These are phyloP conservation scores for Trichoderma sp. DNA, from an alignment of 2,329 filamentous ascomycete species.

Conservation along the genomic window DNA sequence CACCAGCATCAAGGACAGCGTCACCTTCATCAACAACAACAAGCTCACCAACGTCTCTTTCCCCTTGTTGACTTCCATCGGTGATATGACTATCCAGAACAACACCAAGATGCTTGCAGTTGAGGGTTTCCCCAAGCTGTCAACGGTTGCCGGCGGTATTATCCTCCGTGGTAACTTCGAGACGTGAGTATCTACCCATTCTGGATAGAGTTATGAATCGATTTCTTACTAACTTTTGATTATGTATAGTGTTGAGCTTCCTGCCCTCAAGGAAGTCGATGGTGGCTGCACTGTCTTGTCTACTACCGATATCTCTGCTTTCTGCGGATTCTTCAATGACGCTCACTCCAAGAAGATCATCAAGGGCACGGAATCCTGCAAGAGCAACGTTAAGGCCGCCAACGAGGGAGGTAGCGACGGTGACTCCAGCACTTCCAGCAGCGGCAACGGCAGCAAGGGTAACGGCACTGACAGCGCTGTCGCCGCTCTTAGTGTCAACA, in stretches of 20 bases:
- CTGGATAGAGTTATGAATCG: slow-evolving; percentile 18
- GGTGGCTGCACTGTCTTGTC: slow-evolving; percentile 72
- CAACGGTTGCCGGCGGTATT: slow-evolving; percentile 75
- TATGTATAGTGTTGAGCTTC: slow-evolving; percentile 66
- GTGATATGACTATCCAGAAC: slow-evolving; percentile 85
- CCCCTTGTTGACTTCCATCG: slow-evolving; percentile 62
- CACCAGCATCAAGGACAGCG: slow-evolving; percentile 58
- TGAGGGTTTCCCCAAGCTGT: slow-evolving; percentile 66
- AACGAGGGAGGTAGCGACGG: slow-evolving; percentile 48
- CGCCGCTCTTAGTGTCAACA: slow-evolving; percentile 50
- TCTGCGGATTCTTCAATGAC: slow-evolving; percentile 55
- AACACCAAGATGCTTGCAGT: slow-evolving; percentile 74
- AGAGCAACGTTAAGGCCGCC: slow-evolving; percentile 53
- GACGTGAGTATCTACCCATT: slow-evolving; percentile 60
- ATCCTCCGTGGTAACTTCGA: slow-evolving; percentile 84
- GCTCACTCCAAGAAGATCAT: slow-evolving; percentile 43
- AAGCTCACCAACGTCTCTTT: slow-evolving; percentile 73
- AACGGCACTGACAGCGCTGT: slow-evolving; percentile 44
- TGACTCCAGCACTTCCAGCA: slow-evolving; percentile 33
- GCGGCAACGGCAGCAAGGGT: slow-evolving; percentile 33
- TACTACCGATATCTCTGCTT: slow-evolving; percentile 60
- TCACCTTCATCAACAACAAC: slow-evolving; percentile 66
- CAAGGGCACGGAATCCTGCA: slow-evolving; percentile 51
- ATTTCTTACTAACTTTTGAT: background rate
- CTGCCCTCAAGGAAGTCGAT: slow-evolving; percentile 65